Conservation (phyloP, 2,329 filamentous ascomycete genomes). For the Trichoderma sp. region DNA sequence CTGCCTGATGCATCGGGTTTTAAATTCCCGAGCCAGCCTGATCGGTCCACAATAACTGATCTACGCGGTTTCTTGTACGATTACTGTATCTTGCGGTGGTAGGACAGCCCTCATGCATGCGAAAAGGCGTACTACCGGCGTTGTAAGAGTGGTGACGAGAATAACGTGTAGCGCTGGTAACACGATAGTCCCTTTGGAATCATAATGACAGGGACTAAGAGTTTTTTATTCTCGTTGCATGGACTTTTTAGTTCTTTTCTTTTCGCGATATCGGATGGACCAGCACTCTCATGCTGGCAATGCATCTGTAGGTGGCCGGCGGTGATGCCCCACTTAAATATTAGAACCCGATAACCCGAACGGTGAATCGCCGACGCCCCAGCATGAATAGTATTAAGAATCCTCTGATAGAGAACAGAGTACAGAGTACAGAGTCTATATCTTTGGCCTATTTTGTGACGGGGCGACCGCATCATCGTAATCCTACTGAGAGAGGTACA, state of each 20-base stretch:
- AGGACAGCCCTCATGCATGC: not conserved
- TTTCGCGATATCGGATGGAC: not conserved
- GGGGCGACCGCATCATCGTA: not conserved
- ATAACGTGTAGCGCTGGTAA: not conserved
- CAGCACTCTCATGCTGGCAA: not conserved
- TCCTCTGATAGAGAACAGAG: not conserved
- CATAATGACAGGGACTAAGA: not conserved
- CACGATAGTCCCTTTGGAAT: not conserved
- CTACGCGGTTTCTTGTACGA: not conserved
- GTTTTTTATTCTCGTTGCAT: too few relatives aligned
- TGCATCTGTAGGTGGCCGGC: not conserved
- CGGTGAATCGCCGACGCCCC: not conserved
- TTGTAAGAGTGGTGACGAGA: not conserved
- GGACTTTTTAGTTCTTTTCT: not conserved
- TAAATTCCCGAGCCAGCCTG: not conserved
- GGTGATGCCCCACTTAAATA: not conserved
- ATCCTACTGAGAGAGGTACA: not conserved
- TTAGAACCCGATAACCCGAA: not conserved
- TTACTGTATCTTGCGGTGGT: not conserved
- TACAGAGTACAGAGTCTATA: not conserved
- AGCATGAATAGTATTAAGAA: not conserved
- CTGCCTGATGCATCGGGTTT: not conserved
- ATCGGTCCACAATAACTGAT: not conserved
- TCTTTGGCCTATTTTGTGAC: not conserved
- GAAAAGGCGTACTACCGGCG: not conserved